Evolutionary conservation across 1,139 yeast genomes (phyloP).

Genomic region (Hanseniaspora uvarum): DNA sequence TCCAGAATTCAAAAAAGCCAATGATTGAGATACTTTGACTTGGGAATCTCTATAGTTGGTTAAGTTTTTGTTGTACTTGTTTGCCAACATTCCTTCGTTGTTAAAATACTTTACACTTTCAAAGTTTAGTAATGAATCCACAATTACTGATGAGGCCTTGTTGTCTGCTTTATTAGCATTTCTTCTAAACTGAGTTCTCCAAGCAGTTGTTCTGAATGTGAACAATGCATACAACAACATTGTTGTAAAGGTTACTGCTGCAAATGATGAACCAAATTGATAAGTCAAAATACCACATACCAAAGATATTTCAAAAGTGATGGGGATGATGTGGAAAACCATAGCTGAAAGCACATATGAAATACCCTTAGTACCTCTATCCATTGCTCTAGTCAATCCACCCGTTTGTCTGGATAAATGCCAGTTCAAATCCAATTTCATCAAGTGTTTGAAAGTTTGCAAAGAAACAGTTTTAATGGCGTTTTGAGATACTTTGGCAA

Average conservation of each 20-base stretch:
- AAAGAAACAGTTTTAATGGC: slow-evolving; percentile 87
- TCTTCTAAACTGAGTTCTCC: slow-evolving; percentile 90
- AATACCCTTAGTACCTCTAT: slow-evolving; percentile 95
- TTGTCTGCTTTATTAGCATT: slow-evolving; percentile 91
- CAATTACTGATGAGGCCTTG: slow-evolving; percentile 84
- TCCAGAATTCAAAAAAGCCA: slow-evolving; percentile 83
- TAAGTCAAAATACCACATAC: slow-evolving; percentile 91
- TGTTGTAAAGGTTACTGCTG: slow-evolving; percentile 77
- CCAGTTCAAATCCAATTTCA: slow-evolving; percentile 78
- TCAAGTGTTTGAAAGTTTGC: slow-evolving; percentile 72
- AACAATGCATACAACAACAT: slow-evolving; percentile 80
- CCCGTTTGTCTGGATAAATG: slow-evolving; percentile 91
- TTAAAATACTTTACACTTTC: slow-evolving; percentile 93
- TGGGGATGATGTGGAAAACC: slow-evolving; percentile 94
- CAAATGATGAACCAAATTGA: slow-evolving; percentile 81
- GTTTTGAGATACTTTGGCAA: slow-evolving; percentile 89
- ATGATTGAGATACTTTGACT: slow-evolving; percentile 81
- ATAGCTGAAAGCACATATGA: slow-evolving; percentile 85
- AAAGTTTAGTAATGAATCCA: slow-evolving; percentile 85
- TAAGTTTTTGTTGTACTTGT: slow-evolving; percentile 72
- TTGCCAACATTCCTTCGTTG: slow-evolving; percentile 69
- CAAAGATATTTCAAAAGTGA: slow-evolving; percentile 78
- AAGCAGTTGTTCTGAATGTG: slow-evolving; percentile 85
- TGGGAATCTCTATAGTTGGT: slow-evolving; percentile 68
- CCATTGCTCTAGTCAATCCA: slow-evolving; percentile 90